Conservation (phyloP, 768 basidiomycete genomes). For the Calocybe cyanea region DNA sequence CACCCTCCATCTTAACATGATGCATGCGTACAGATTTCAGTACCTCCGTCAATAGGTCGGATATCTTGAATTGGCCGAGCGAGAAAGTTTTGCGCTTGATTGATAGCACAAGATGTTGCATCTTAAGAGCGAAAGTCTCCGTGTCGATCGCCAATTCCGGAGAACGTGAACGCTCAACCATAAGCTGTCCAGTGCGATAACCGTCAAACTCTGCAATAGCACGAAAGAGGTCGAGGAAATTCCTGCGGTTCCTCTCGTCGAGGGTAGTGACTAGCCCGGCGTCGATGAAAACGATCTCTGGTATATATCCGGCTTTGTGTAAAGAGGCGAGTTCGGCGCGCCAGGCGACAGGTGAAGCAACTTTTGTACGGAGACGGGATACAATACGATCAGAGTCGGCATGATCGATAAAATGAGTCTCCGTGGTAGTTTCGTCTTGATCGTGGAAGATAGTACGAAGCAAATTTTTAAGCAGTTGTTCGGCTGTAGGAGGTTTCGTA, state of each 20-base stretch:
- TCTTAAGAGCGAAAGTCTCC: slow-evolving; percentile 95
- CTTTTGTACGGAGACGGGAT: slow-evolving; percentile 59
- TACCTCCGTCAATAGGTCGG: slow-evolving; percentile 88
- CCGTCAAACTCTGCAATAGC: slow-evolving; percentile 97
- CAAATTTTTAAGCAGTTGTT: slow-evolving; percentile 58
- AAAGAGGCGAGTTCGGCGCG: slow-evolving; percentile 59
- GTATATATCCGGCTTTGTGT: slow-evolving; percentile 72
- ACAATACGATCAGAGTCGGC: slow-evolving; percentile 64
- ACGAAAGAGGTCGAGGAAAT: slow-evolving; percentile 96
- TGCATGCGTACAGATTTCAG: slow-evolving; percentile 81
- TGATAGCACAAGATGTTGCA: slow-evolving; percentile 91
- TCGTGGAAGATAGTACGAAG: slow-evolving; percentile 49
- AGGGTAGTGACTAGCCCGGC: slow-evolving; percentile 92
- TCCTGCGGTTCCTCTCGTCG: slow-evolving; percentile 73
- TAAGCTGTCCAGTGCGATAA: slow-evolving; percentile 90
- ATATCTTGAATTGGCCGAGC: slow-evolving; percentile 94
- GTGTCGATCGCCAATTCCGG: slow-evolving; percentile 88
- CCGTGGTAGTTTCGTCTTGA: slow-evolving; percentile 19
- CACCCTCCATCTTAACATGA: slow-evolving; percentile 98
- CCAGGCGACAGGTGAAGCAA: slow-evolving; percentile 64
- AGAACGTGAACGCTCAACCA: slow-evolving; percentile 91
- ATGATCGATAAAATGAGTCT: slow-evolving; percentile 32
- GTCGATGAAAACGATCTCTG: slow-evolving; percentile 95
- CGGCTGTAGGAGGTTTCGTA: slow-evolving; percentile 75
- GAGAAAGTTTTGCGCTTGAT: slow-evolving; percentile 98